These are phyloP conservation scores for Kalmusia sp. DNA, from an alignment of 2,329 filamentous ascomycete species.

Conservation along the genomic window DNA sequence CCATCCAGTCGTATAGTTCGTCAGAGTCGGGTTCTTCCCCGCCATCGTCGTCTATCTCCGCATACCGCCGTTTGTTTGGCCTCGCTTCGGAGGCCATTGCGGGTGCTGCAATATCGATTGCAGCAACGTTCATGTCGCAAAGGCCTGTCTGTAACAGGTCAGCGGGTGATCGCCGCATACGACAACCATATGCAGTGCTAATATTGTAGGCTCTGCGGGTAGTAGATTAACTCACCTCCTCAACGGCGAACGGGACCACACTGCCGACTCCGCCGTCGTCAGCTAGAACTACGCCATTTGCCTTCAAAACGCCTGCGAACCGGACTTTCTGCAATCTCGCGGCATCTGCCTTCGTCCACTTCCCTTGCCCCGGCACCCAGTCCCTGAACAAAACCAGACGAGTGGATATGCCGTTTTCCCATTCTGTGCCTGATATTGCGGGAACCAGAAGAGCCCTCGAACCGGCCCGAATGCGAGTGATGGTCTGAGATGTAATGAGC, in stretches of 20 bases:
- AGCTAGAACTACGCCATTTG: conserved; percentile 47
- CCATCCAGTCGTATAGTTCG: conserved; percentile 76
- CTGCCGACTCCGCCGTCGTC: conserved; percentile 52
- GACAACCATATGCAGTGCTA: conserved; percentile 14
- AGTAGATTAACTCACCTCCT: conserved; percentile 53
- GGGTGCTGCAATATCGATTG: conserved; percentile 38
- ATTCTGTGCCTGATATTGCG: conserved; percentile 75
- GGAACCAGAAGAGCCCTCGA: conserved; percentile 74
- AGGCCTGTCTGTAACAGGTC: conserved; percentile 39
- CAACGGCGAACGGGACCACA: conserved; percentile 59
- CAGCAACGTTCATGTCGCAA: conserved; percentile 37
- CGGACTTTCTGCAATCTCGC: conserved; percentile 43
- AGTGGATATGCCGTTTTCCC: conserved; percentile 79
- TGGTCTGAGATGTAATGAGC: conserved; percentile 78
- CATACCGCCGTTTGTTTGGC: conserved; percentile 64
- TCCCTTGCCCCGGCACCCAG: conserved; percentile 52
- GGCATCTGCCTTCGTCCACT: conserved; percentile 32
- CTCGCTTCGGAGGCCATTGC: conserved; percentile 33
- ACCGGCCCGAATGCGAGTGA: conserved; percentile 77
- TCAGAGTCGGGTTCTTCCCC: conserved; percentile 68
- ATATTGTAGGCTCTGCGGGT: conserved; percentile 33
- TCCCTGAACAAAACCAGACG: conserved; percentile 82
- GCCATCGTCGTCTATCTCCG: conserved; percentile 65
- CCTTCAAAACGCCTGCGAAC: conserved; percentile 54
- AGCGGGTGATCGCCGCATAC: conserved; percentile 27